These are phyloP conservation scores for Hymenoscyphus infarciens DNA, from an alignment of 2,329 filamentous ascomycete species.

Conservation along the genomic window DNA sequence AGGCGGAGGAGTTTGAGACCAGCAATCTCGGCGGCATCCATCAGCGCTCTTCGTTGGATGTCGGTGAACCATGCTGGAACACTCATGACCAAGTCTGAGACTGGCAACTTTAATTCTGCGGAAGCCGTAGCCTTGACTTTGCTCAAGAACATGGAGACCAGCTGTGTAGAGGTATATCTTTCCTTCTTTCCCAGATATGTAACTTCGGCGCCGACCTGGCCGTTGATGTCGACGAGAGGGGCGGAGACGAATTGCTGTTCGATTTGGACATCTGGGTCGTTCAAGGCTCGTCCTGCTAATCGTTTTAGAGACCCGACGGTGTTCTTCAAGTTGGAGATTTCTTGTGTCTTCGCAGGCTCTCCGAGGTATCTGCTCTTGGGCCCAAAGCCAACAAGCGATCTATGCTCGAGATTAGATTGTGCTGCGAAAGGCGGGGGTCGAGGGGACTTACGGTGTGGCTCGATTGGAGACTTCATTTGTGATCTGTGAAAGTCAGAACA, in stretches of 20 bases:
- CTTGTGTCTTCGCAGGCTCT: constrained; percentile 95
- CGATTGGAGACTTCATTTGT: constrained; percentile 99
- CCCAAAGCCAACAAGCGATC: constrained; percentile 91
- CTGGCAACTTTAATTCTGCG: constrained; percentile 83
- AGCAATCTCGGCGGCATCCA: constrained; percentile 91
- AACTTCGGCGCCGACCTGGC: constrained; percentile 93
- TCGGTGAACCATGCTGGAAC: constrained; percentile 98
- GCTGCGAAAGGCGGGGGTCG: constrained; percentile 5
- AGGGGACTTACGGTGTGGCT: constrained; percentile 80
- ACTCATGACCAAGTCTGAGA: constrained; percentile 89
- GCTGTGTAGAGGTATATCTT: constrained; percentile 89
- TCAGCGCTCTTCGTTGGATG: constrained; percentile 78
- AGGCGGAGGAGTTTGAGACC: constrained; percentile 88
- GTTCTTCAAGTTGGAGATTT: constrained; percentile 99
- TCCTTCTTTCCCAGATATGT: constrained; percentile 92
- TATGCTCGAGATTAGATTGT: constrained; percentile 38
- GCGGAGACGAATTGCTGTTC: constrained; percentile 91
- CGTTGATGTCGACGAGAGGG: constrained; percentile 81
- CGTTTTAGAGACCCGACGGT: constrained; percentile 91
- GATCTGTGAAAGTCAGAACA: constrained; percentile 59
- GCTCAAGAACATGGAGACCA: constrained; percentile 91
- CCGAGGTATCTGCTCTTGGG: constrained; percentile 92
- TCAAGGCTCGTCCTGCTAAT: constrained; percentile 79
- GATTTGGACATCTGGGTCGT: constrained; percentile 86
- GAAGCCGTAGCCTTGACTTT: constrained; percentile 89